Percentiles rank a stretch among this genome's conserved stretches.
phyloP scores from a whole-genome alignment of 2,329 filamentous ascomycete species.

The Aspergillus intermedius region DNA sequence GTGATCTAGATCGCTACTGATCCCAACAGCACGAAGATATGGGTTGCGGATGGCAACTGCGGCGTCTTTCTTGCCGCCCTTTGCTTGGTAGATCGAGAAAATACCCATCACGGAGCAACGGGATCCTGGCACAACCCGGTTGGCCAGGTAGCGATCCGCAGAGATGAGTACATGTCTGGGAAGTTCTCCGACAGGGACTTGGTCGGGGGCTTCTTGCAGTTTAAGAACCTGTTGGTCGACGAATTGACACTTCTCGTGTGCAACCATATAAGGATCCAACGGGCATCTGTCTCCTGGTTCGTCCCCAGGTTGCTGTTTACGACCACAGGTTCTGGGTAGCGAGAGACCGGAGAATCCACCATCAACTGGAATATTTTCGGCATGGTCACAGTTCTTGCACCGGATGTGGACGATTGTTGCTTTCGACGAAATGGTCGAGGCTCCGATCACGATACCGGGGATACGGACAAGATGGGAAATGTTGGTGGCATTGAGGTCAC shows the following conservation, averaged over 20 bases:
- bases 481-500: conserved; percentile 84
- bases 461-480: conserved; percentile 94
- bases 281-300: conserved; percentile 72
- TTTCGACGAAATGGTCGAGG: conserved; percentile 94
- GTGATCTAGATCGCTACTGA: conserved; percentile 84
- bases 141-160: conserved; percentile 92
- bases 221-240: conserved; percentile 98
- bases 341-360: conserved; percentile 85
- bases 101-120: conserved; percentile 94
- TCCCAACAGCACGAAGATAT: conserved; percentile 86
- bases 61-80: conserved; percentile 72
- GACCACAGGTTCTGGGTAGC: conserved; percentile 71
- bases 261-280: conserved; percentile 89
- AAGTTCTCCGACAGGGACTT: conserved; percentile 93
- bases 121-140: conserved; percentile 89
- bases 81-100: conserved; percentile 95
- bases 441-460: conserved; percentile 94
- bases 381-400: conserved; percentile 77
- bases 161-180: conserved; percentile 92
- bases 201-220: conserved; percentile 92
- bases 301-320: conserved; percentile 53
- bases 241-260: conserved; percentile 89
- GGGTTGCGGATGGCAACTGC: conserved; percentile 94
- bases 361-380: conserved; percentile 62
- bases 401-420: conserved; percentile 79